A percentile compares a stretch with the other conserved stretches of the same genome.
These are phyloP conservation scores for Tetrastigma voinierianum DNA, from an alignment of 164 flowering plant genomes.

Conservation along the genomic window DNA sequence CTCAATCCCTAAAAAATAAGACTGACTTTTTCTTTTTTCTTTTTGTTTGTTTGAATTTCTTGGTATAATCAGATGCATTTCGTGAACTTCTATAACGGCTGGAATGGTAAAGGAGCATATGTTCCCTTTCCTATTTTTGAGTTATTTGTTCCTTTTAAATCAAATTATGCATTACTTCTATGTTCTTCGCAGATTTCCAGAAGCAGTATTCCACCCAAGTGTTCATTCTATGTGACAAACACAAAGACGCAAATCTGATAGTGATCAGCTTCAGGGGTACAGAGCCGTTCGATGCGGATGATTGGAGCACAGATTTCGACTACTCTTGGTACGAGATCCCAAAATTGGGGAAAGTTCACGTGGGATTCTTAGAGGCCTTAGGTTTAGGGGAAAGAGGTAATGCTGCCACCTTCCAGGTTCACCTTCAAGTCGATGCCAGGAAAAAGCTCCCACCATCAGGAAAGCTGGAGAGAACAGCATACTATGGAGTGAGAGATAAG, in stretches of 20 bases:
- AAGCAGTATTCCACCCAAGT: conserved; percentile 63
- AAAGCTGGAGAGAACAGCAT: conserved; percentile 50
- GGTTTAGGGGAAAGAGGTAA: conserved; percentile 66
- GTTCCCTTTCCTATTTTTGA: background rate
- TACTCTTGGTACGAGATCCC: conserved; percentile 84
- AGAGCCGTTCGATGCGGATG: conserved; percentile 78
- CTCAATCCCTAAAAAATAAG: too few relatives aligned
- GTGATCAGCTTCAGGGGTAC: conserved; percentile 80
- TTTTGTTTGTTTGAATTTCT: background rate
- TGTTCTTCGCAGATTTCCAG: conserved; percentile 41
- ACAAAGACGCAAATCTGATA: conserved; percentile 59
- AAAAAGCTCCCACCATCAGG: conserved; percentile 27
- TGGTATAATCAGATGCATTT: conserved; percentile 67
- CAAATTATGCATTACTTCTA: background rate
- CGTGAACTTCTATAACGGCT: conserved; percentile 66
- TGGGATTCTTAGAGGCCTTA: conserved; percentile 75
- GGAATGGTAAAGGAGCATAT: conserved; percentile 57
- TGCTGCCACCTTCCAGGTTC: conserved; percentile 43
- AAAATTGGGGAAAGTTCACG: conserved; percentile 61
- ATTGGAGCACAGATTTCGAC: conserved; percentile 80
- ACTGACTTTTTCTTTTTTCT: background rate
- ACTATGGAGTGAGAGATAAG: conserved; percentile 48
- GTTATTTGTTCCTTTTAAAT: background rate
- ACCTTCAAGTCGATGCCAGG: conserved; percentile 25
- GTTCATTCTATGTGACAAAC: conserved; percentile 57